Conservation (phyloP, 345 rosid genomes). For the Jatropha curcas region DNA sequence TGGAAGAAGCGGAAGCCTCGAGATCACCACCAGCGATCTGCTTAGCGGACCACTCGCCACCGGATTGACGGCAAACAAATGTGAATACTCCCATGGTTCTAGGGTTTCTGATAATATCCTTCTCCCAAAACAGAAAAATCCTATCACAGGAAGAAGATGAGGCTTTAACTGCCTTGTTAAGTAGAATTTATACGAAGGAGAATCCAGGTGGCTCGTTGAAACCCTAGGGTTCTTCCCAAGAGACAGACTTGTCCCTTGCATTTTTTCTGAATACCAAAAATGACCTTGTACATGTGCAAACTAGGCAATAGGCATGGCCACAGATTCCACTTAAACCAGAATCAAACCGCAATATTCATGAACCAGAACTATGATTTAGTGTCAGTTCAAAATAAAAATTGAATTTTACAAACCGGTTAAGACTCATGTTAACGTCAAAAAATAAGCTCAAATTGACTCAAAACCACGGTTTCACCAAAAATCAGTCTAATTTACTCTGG, state of each 20-base stretch:
- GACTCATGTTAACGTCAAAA: no score
- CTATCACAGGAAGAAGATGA: neutral
- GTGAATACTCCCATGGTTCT: constrained; percentile 44
- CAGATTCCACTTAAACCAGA: no score
- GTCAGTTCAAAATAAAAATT: no score
- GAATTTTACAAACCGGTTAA: no score
- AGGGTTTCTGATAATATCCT: neutral
- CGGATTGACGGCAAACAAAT: constrained; percentile 61
- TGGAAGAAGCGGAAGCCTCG: constrained; percentile 60
- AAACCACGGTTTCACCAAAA: no score
- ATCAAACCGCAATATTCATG: no score
- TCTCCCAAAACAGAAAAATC: neutral
- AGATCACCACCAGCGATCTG: constrained; percentile 68
- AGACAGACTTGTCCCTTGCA: neutral
- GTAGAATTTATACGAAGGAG: neutral
- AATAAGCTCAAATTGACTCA: no score
- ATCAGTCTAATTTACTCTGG: no score
- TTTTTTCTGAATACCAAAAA: neutral
- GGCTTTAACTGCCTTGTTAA: no score
- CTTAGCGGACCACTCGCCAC: constrained; percentile 70
- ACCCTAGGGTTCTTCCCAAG: neutral
- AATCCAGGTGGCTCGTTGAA: neutral
- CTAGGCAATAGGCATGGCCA: no score
- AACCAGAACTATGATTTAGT: no score
- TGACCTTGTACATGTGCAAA: no score